These are phyloP conservation scores for Lentinus tigrinus DNA, from an alignment of 768 basidiomycete genomes.

Conservation along the genomic window DNA sequence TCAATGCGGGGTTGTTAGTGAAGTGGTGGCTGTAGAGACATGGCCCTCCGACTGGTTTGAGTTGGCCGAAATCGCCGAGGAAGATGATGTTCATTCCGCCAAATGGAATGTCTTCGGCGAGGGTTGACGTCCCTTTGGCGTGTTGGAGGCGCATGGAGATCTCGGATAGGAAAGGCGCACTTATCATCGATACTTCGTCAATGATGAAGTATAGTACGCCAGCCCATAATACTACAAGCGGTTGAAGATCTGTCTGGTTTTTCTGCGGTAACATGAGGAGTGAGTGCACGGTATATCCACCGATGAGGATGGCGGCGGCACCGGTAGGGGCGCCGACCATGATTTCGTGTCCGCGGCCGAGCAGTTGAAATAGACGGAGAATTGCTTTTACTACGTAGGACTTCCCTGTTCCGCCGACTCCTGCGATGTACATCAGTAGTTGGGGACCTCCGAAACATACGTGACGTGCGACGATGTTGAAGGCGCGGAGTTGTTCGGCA, in stretches of 20 bases:
- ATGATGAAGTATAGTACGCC: constrained; percentile 20
- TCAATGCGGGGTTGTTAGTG: not conserved
- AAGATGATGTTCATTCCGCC: constrained; percentile 35
- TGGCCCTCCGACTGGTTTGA: constrained; percentile 21
- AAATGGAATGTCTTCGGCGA: constrained; percentile 17
- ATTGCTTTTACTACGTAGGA: constrained; percentile 28
- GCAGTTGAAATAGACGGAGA: constrained; percentile 13
- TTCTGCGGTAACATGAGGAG: constrained; percentile 21
- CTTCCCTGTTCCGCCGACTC: constrained; percentile 32
- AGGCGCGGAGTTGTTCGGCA: constrained; percentile 13
- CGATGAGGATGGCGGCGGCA: constrained; percentile 28
- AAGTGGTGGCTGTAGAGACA: constrained; percentile 17
- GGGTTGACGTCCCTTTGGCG: constrained; percentile 18
- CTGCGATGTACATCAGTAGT: constrained; percentile 28
- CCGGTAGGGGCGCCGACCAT: constrained; percentile 30
- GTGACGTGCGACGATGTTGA: constrained; percentile 11
- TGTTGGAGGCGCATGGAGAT: constrained; percentile 21
- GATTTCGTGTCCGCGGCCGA: constrained; percentile 8
- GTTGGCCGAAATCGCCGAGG: constrained; percentile 31
- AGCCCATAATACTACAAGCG: constrained; percentile 16
- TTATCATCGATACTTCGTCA: constrained; percentile 24
- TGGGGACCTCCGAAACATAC: constrained; percentile 4
- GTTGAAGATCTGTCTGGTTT: not conserved
- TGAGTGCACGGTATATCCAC: constrained; percentile 30
- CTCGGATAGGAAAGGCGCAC: constrained; percentile 20